Evolutionary conservation across 2,329 filamentous ascomycete genomes (phyloP).

Genomic region (Arachnopeziza araneosa): DNA sequence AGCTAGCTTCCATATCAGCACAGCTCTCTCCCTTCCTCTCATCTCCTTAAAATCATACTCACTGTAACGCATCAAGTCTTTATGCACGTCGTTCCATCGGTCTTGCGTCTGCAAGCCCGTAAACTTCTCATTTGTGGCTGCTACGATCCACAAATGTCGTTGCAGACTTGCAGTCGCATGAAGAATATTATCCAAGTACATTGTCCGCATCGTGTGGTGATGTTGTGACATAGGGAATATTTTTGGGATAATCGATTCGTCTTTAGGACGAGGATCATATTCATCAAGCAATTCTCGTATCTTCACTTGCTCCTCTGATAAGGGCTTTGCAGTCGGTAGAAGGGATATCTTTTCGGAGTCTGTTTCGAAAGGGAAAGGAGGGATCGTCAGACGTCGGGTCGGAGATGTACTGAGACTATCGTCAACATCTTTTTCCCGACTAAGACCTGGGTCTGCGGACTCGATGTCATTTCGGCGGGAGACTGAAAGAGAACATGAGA

Average conservation of each 20-base stretch:
- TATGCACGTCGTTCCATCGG: not conserved
- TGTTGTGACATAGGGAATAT: not conserved
- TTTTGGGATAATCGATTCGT: not conserved
- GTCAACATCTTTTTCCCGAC: not conserved
- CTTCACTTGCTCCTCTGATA: not conserved
- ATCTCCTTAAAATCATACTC: not conserved
- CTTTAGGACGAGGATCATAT: not conserved
- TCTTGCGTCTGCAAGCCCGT: not conserved
- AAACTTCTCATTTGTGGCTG: not conserved
- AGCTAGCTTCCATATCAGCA: not conserved
- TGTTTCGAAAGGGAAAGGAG: not conserved
- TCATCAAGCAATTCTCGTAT: not conserved
- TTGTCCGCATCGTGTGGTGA: not conserved
- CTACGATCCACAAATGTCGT: not conserved
- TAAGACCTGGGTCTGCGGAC: not conserved
- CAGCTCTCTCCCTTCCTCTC: not conserved
- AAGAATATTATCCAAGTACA: constrained; percentile 1
- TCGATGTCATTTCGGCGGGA: not conserved
- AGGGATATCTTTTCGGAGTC: not conserved
- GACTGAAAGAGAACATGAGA: not conserved
- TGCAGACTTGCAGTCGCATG: not conserved
- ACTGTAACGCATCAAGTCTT: constrained; percentile 1
- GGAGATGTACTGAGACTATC: not conserved
- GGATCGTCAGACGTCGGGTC: not conserved
- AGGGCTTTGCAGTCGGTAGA: not conserved